Conservation (phyloP, 768 basidiomycete genomes). For the Cystobasidium onofrii region DNA sequence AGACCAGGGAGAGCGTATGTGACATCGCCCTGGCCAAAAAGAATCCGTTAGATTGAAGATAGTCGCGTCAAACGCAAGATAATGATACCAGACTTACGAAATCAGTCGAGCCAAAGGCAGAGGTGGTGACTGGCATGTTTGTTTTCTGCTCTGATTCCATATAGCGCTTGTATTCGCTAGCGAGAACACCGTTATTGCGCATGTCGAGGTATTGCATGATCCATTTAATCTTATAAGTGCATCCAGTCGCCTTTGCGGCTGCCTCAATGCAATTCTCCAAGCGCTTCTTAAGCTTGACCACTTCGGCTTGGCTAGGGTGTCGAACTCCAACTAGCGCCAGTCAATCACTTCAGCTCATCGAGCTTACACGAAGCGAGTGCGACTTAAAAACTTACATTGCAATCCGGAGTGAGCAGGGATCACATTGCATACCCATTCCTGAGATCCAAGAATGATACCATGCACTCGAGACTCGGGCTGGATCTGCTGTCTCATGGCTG, state of each 20-base stretch:
- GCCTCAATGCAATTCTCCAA: slow-evolving; percentile 35
- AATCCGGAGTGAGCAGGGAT: slow-evolving; percentile 26
- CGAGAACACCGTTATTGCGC: slow-evolving; percentile 26
- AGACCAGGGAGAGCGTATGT: slow-evolving; percentile 22
- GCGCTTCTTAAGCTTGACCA: slow-evolving; percentile 24
- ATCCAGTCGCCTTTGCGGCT: slow-evolving; percentile 38
- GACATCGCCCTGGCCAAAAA: slow-evolving; percentile 11
- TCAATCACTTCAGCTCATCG: too few species aligned
- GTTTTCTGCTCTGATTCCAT: slow-evolving; percentile 31
- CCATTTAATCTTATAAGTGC: slow-evolving; percentile 35
- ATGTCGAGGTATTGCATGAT: slow-evolving; percentile 34
- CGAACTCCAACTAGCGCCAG: slow-evolving; percentile 29
- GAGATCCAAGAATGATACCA: slow-evolving; percentile 20
- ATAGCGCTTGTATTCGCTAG: slow-evolving; percentile 30
- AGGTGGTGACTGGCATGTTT: slow-evolving; percentile 3
- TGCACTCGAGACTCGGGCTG: slow-evolving; percentile 65
- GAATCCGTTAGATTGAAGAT: neutral
- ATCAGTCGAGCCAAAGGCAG: slow-evolving; percentile 37
- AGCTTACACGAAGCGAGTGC: too few species aligned
- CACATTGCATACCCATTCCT: slow-evolving; percentile 34
- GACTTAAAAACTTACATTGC: slow-evolving; percentile 26
- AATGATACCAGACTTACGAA: slow-evolving; percentile 35
- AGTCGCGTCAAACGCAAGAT: neutral
- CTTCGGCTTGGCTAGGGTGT: slow-evolving; percentile 2
- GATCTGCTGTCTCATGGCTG: slow-evolving; percentile 76